These are phyloP conservation scores for Nothopassalora personata DNA, from an alignment of 2,329 filamentous ascomycete genomes.

Conservation along the genomic window DNA sequence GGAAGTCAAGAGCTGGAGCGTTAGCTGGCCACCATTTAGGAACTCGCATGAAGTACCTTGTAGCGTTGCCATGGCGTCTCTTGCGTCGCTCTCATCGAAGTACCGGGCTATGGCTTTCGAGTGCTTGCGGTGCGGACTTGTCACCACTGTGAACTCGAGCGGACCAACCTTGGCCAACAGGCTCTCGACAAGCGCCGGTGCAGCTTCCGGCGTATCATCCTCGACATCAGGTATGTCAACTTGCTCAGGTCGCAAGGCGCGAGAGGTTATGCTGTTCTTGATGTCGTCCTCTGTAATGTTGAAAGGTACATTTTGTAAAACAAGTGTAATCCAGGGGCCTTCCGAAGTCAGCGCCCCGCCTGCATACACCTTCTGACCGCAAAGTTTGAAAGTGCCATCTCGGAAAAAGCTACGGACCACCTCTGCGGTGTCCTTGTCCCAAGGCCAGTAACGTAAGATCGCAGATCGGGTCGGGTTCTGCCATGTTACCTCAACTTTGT, in stretches of 20 bases:
- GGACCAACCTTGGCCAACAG: background rate
- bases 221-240: background rate
- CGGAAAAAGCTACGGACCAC: no score
- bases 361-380: no score
- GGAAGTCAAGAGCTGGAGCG: constrained; percentile 3
- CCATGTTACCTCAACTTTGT: no score
- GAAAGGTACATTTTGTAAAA: background rate
- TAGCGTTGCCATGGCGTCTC: constrained; percentile 1
- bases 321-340: no score
- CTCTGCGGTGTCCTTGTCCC: no score
- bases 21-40: background rate
- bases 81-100: constrained; percentile 4
- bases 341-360: no score
- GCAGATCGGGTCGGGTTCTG: no score
- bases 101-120: constrained; percentile 4
- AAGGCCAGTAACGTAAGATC: no score
- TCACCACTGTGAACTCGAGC: background rate
- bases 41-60: background rate
- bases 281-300: background rate
- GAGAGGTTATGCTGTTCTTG: background rate
- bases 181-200: background rate
- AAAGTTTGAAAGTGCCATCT: no score
- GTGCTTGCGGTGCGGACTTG: background rate
- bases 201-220: background rate
- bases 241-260: background rate